These are phyloP conservation scores for Starmerella scarabaei DNA, from an alignment of 805 yeast species.

Conservation along the genomic window DNA sequence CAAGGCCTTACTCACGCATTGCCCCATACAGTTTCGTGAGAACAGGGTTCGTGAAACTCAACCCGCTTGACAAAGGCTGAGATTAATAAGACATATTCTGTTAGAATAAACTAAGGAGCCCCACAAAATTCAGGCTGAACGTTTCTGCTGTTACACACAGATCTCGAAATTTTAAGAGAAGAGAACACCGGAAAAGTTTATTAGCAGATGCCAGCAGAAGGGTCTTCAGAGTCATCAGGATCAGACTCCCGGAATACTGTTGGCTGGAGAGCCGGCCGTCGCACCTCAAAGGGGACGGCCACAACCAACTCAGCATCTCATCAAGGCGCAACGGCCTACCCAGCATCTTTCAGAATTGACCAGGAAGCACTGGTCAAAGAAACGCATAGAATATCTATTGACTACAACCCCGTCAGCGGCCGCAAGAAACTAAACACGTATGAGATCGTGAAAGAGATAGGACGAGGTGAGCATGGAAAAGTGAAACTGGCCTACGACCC, in stretches of 20 bases:
- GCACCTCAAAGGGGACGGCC: background rate
- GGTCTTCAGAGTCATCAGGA: no score
- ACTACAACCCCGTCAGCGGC: conserved; percentile 66
- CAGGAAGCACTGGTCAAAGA: conserved; percentile 49
- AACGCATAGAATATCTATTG: conserved; percentile 63
- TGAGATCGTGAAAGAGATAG: conserved; percentile 76
- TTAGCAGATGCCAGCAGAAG: no score
- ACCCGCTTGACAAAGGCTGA: no score
- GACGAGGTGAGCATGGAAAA: conserved; percentile 97
- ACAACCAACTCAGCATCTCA: background rate
- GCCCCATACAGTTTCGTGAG: no score
- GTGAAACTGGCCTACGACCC: conserved; percentile 80
- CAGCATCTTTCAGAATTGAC: background rate
- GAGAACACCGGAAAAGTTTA: no score
- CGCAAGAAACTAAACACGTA: conserved; percentile 77
- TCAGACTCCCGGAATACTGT: background rate
- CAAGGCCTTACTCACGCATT: no score
- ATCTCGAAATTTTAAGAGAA: no score
- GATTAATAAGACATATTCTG: no score
- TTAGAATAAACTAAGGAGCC: no score
- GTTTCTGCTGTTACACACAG: no score
- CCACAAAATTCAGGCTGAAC: no score
- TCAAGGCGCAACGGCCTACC: background rate
- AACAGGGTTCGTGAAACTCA: no score
- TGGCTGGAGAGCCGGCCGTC: background rate